Evolutionary conservation across 305 asterid genomes (phyloP), one percentile per base, ranked within the genome.

Genomic region (Fraxinus xanthoxyloides): DNA sequence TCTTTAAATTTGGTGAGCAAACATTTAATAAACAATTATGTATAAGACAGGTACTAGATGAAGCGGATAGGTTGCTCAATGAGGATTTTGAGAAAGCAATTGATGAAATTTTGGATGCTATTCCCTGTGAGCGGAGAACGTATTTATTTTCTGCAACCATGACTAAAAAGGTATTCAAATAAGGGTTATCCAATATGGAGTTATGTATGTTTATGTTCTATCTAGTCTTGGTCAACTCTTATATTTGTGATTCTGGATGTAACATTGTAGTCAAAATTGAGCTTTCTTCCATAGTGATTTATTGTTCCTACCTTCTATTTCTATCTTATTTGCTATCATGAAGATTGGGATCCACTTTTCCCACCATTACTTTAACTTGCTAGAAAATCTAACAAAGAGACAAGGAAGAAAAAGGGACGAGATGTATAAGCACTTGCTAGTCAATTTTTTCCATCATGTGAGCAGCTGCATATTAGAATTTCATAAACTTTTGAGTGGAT

Each of bases 61-160:
- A 96, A 86, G 98, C 98, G 0, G 98, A 95, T 84, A 93, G 97
- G 84, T 78, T 95, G 89, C 92, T 95, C 70, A 95, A 93, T 83
- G 97, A 94, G 73, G 99, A 91, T 84, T 96, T 94, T 89, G 98
- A 96, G 90, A 93, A 93, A 87, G 40, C 95, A 7, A 87, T 94
- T 51, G 93, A 93, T 87, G 92, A 94, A 73, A 88, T 95, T 84
- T 83, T 95, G 87, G 84, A 83, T 82, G 96, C 83, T 63, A 90
- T 93, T 84, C 98, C 99, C 83, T 91, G 89, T 2, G 97, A 96
- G 31, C 88, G 99, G 81, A 93, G 86, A 82, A 93, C 97, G 23
- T 94, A 87, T 87, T 89, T 95, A 82, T 95, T 93, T 88, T 95
- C 99, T 86, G 98, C 99, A 72, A 96, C 98, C 80, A 95, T 95